Evolutionary conservation across 2,329 filamentous ascomycete species (phyloP).

Genomic region (Epichloe glyceriae): DNA sequence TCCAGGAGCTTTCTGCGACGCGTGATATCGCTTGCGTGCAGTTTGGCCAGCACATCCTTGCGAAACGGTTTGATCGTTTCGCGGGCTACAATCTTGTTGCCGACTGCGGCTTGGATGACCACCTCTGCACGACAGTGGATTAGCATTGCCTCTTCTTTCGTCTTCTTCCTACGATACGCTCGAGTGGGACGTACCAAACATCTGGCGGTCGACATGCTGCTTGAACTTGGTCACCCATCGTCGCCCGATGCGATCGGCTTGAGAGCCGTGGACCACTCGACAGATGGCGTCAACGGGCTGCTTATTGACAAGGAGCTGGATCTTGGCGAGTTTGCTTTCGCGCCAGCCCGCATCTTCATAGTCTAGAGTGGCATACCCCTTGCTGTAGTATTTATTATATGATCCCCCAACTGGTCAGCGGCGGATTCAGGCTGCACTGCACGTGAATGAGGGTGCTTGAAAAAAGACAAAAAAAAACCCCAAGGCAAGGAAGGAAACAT

Average conservation of each 20-base stretch:
- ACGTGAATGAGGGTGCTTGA: no score
- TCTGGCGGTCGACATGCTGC: constrained; percentile 87
- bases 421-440: background rate
- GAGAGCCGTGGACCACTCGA: constrained; percentile 73
- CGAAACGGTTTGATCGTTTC: constrained; percentile 95
- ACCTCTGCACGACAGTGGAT: constrained; percentile 46
- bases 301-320: constrained; percentile 90
- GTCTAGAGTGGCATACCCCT: constrained; percentile 90
- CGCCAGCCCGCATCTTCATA: constrained; percentile 93
- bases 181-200: constrained; percentile 47
- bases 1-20: constrained; percentile 78
- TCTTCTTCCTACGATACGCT: background rate
- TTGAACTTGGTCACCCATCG: constrained; percentile 95
- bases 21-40: constrained; percentile 81
- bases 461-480: no score
- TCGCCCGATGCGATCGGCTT: constrained; percentile 67
- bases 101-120: constrained; percentile 81
- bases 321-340: constrained; percentile 66
- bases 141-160: background rate
- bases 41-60: constrained; percentile 85
- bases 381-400: constrained; percentile 24
- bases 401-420: background rate
- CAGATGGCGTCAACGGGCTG: constrained; percentile 85
- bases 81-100: constrained; percentile 70
- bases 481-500: constrained; percentile 9